Evolutionary conservation across 352 stramenopile species (phyloP), one percentile per base, ranked within the genome.

Genomic region (Globisporangium takayamanum): DNA sequence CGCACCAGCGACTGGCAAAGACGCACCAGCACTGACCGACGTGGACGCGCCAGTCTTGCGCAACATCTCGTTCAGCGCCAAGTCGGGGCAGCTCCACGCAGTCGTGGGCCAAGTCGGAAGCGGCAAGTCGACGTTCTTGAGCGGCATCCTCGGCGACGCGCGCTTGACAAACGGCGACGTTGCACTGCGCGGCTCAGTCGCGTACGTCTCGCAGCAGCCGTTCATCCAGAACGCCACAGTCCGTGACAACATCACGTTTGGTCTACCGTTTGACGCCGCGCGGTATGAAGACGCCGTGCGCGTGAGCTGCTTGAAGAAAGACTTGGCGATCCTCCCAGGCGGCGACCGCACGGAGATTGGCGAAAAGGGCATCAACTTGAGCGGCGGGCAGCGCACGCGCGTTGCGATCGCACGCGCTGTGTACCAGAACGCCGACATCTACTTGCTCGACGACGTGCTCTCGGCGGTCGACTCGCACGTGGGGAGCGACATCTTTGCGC

Each of bases 311-410:
- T 73, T 98, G 25, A 67, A 73, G 18, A 83, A 92, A 52, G 96
- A 99, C 63, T 64, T 98, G 28, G 69, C 72, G 45, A 80, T 97
- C 45, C 69, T 99, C 33, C 85, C 94, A 5, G 82, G 82, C 28
- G 96, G 96, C 18, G 97, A 99, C 69, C 59, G 71, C 62, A 99
- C 96, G 0, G 96, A 99, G 72, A 99, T 99, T 50, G 97, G 97
- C 8, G 96, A 99, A 75, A 97, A 97, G 61, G 97, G 97, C 1
- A 96, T 99, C 48, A 99, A 98, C 66, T 72, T 99, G 5, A 97
- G 78, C 37, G 97, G 97, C 15, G 97, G 97, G 5, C 96, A 99
- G 73, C 97, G 97, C 56, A 88, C 80, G 37, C 83, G 95, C 55
- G 87, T 98, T 10, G 85, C 87, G 11, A 74, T 99, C 3, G 97